Base-by-base conservation (phyloP, 306 rosid species). In the Ziziphus jujuba region DNA sequence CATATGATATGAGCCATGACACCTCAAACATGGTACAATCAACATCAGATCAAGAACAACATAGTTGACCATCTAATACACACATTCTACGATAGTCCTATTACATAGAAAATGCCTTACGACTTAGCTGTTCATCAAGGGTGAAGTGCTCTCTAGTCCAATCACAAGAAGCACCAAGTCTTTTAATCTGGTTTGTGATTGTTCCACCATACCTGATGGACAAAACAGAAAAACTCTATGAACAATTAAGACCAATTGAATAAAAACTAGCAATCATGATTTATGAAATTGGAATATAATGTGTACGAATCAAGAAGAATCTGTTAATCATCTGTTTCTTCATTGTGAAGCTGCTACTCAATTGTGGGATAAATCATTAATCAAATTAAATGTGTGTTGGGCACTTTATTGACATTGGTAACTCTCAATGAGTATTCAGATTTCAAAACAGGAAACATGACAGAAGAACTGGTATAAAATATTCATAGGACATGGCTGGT, bases 161-260 rank as follows among this genome's bases (percentile, higher is more conserved):
- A 82, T 92, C 98, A 84, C 98, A 92, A 45, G 98, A 92, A 81
- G 97, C 98, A 70, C 98, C 98, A 53, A 92, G 98, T 81, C 98
- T 87, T 89, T 86, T 92, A 55, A 92, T 92, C 89, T 92, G 98
- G 78, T 92, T 92, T 45, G 92, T 64, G 79, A 92, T 92, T 70
- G 97, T 86, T 73, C 97, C 97, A 67, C 97, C 98, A 80, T 87
- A 92, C 79, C 98, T 92, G 76, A 81, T 35, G 49, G 49, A 49
- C 33, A 59, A 63, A 59, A 62, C 72, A 59, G 21, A 65, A 68
- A 36, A n/a, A 14, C 2, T 7, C 54, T 5, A 21, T 14, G 19
- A 69, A 36, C 22, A 64, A 31, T 47, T 48, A 72, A 65, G 61
- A 20, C 34, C 49, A 50, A 5, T 17, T n/a, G 17, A 50, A 16